These are phyloP conservation scores for Dictyostelium intermedium DNA, from an alignment of 78 protist species.

Conservation along the genomic window DNA sequence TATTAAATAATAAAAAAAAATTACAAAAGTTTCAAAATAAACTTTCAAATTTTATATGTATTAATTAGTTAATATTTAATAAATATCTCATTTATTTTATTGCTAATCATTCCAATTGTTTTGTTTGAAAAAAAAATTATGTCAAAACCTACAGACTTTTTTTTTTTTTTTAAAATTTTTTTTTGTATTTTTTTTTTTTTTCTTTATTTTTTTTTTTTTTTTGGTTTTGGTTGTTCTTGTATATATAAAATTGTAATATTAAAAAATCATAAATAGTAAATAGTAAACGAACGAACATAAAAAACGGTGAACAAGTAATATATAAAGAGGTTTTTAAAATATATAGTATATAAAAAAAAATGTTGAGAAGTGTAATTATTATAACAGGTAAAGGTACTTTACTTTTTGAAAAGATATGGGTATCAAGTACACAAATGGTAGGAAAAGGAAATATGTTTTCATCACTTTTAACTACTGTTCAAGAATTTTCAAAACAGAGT, in stretches of 20 bases:
- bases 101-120: no score
- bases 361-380: constrained; percentile 70
- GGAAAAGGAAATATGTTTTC: constrained; percentile 75
- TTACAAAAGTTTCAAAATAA: not conserved
- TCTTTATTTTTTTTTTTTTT: not conserved
- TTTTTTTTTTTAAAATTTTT: not conserved
- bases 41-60: no score
- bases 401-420: constrained; percentile 73
- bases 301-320: not conserved
- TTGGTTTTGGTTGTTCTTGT: not conserved
- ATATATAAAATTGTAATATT: not conserved
- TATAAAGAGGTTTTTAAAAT: not conserved
- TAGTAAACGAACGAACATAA: not conserved
- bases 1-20: not conserved
- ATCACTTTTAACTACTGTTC: constrained; percentile 68
- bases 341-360: not conserved
- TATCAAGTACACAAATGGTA: constrained; percentile 55
- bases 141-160: no score
- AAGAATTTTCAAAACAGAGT: constrained; percentile 75
- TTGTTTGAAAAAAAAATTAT: no score
- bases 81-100: no score
- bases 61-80: no score
- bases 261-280: not conserved
- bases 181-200: constrained; percentile 3
- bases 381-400: constrained; percentile 75